Conservation (phyloP, 2,329 filamentous ascomycete genomes). For the Hypoxylon sp. region DNA sequence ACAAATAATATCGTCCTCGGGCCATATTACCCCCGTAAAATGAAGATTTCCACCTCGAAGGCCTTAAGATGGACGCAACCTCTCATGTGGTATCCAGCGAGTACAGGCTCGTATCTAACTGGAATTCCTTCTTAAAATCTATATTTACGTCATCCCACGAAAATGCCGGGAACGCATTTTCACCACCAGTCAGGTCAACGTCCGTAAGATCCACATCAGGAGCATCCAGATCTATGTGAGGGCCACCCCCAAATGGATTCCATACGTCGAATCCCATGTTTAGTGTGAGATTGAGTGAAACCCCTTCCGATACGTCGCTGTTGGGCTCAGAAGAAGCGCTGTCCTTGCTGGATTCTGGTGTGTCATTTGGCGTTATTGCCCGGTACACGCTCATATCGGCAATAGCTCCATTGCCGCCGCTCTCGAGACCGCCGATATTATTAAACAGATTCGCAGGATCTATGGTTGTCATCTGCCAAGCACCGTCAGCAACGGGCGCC, state of each 20-base stretch:
- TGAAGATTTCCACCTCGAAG: background rate
- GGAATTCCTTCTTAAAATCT: conserved; percentile 68
- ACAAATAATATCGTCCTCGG: conserved; percentile 5
- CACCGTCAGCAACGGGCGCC: conserved; percentile 39
- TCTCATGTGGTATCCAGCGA: conserved; percentile 57
- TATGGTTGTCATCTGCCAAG: conserved; percentile 61
- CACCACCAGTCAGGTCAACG: conserved; percentile 47
- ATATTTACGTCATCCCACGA: conserved; percentile 66
- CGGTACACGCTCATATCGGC: conserved; percentile 69
- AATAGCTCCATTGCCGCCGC: conserved; percentile 63
- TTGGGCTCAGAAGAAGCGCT: conserved; percentile 71
- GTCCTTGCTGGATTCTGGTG: conserved; percentile 75
- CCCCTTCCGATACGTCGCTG: conserved; percentile 72
- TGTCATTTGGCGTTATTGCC: conserved; percentile 72
- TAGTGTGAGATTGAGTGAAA: conserved; percentile 64
- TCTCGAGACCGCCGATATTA: conserved; percentile 59
- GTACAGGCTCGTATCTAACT: conserved; percentile 65
- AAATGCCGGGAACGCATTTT: conserved; percentile 45
- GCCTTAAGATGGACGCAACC: background rate
- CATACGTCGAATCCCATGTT: conserved; percentile 62
- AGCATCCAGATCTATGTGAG: conserved; percentile 61
- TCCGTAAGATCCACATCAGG: conserved; percentile 51
- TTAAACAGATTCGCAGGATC: conserved; percentile 67
- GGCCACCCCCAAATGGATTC: conserved; percentile 64
- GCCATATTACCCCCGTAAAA: conserved; percentile 10